Evolutionary conservation across 1,284 basidiomycete genomes (phyloP).

Genomic region (Phylloboletellus chloephorus): DNA sequence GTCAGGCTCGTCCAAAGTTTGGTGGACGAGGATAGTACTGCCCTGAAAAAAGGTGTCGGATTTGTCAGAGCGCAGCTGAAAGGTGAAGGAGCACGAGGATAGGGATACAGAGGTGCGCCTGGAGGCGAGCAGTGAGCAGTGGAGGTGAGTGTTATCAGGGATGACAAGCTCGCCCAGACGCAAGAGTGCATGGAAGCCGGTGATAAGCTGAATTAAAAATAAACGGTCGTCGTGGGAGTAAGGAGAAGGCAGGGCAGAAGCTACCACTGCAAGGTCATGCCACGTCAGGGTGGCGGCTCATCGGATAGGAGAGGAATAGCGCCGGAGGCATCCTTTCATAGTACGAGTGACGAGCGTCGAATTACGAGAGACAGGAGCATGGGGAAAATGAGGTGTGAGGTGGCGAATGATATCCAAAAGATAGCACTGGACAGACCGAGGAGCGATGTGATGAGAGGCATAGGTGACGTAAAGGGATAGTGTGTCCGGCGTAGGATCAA

Average conservation of each 20-base stretch:
- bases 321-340: constrained; percentile 18
- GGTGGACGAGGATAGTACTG: background rate
- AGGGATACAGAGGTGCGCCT: background rate
- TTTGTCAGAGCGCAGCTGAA: background rate
- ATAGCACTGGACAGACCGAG: constrained; percentile 24
- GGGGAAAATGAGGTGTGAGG: constrained; percentile 23
- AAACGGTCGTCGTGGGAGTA: constrained; percentile 1
- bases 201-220: background rate
- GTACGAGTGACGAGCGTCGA: constrained; percentile 18
- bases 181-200: constrained; percentile 5
- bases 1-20: background rate
- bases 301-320: background rate
- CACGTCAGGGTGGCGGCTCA: constrained; percentile 14
- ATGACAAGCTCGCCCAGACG: background rate
- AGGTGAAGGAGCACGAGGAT: constrained; percentile 34
- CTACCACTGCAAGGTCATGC: constrained; percentile 16
- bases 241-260: constrained; percentile 17
- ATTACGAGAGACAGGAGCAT: constrained; percentile 5
- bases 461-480: constrained; percentile 9
- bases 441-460: constrained; percentile 7
- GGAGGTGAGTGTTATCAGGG: background rate
- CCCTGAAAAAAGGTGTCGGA: constrained; percentile 2
- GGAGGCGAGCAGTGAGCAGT: background rate
- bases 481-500: constrained; percentile 30
- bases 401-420: constrained; percentile 28